These are phyloP conservation scores for Cyclanthera cordifolia DNA, from an alignment of 306 rosid genomes.

Conservation along the genomic window DNA sequence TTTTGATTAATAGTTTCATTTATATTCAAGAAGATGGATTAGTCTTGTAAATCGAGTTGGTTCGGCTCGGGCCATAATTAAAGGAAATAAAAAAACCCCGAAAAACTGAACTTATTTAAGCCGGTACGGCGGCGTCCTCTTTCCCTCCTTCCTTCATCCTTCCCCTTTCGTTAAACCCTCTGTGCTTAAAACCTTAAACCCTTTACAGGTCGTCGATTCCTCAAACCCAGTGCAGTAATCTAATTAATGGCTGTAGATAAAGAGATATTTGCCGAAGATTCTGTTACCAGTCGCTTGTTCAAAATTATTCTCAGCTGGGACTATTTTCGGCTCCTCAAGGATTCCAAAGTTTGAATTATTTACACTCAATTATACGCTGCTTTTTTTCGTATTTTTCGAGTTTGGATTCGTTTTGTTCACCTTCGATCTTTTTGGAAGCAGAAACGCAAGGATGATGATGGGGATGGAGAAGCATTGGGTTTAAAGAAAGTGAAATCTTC, in stretches of 20 bases:
- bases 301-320: conserved; percentile 69
- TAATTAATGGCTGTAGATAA: conserved; percentile 54
- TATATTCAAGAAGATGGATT: no score
- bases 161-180: background rate
- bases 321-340: conserved; percentile 38
- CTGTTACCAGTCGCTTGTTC: conserved; percentile 54
- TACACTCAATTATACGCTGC: background rate
- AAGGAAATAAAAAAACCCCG: no score
- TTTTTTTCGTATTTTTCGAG: background rate
- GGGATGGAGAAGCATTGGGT: conserved; percentile 17
- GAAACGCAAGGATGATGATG: conserved; percentile 18
- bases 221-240: background rate
- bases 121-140: background rate
- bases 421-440: conserved; percentile 19
- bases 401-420: background rate
- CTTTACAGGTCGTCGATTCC: background rate
- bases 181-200: background rate
- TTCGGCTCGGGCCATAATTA: background rate
- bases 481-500: conserved; percentile 35
- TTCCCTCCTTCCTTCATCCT: background rate
- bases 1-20: no score
- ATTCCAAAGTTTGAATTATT: conserved; percentile 26
- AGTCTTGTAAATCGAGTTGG: background rate
- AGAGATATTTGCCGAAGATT: conserved; percentile 46
- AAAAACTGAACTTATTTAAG: no score